Evolutionary conservation across 1,284 basidiomycete species (phyloP), one percentile per base, ranked within the genome.

Genomic region (Athelia psychrophila): DNA sequence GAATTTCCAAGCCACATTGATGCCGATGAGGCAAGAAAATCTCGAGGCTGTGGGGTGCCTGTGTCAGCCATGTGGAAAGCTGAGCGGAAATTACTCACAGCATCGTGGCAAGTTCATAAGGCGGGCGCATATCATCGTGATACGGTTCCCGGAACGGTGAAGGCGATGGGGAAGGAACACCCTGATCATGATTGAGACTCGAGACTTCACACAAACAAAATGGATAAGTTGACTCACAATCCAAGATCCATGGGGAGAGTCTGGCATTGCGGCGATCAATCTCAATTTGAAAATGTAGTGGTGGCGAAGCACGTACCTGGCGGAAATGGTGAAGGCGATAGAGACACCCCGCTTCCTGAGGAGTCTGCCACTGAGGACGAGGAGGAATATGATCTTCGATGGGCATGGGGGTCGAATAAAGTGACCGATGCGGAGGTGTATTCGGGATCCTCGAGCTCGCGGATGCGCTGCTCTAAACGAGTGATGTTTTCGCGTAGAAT

Each of bases 11-110:
- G 45, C 87, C 84, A 57, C 80, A 83, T 64, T 91, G 88, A 58
- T 83, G 80, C 49, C 81, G 80, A 64, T 91, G 88, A n/a, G 84
- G 81, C 25, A 84, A 66, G 60, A 91, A 88, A 48, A 89, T 83
- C 56, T 89, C 84, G 54, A 90, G 64, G 49, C 88, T 88, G 61
- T 42, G 57, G 50, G 42, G 38, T 47, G 50, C 13, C 50, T 56
- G 54, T 36, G 24, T 48, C 46, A 23, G 61, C 46, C 56, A 53
- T 40, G 44, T 46, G 22, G 33, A 40, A 36, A 50, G 23, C 12
- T 46, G 45, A 35, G 54, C 51, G 51, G 33, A 54, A 23, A 48
- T 16, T 44, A 71, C 82, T 61, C 67, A 88, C 86, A 89, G 71
- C 65, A 86, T 80, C 56, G 80, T 80, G 16, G 81, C 78, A 48